Conservation (phyloP, 164 flowering plant species). For the Umbilicus rupestris region DNA sequence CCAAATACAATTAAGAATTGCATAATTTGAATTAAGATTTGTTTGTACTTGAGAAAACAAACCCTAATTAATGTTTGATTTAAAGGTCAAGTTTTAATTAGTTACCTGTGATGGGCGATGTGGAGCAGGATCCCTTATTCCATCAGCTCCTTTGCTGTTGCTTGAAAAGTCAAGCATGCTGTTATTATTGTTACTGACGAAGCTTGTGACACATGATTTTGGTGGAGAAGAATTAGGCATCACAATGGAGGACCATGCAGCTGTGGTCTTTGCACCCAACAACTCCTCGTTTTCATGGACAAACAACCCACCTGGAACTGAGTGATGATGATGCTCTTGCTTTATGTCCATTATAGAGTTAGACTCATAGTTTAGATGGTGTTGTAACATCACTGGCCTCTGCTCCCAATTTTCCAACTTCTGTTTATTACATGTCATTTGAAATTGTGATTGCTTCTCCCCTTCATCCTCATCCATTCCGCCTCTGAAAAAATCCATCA, state of each 20-base stretch:
- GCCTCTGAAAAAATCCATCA: neutral
- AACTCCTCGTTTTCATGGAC: conserved; percentile 33
- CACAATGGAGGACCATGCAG: conserved; percentile 36
- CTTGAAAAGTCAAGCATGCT: conserved; percentile 54
- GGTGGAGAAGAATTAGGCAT: conserved; percentile 42
- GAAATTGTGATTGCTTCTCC: conserved; percentile 17
- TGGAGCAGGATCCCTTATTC: conserved; percentile 28
- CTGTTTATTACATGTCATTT: conserved; percentile 20
- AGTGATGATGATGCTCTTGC: conserved; percentile 36
- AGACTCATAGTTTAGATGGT: conserved; percentile 15
- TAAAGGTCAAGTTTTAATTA: neutral
- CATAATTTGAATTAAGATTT: neutral
- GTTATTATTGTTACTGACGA: conserved; percentile 26
- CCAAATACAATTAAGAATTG: neutral
- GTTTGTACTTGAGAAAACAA: neutral
- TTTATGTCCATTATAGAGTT: conserved; percentile 34
- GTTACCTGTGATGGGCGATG: conserved; percentile 65
- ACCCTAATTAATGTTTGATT: neutral
- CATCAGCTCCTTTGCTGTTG: conserved; percentile 18
- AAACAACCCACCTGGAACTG: conserved; percentile 21
- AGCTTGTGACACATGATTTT: conserved; percentile 55
- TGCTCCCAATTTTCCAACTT: conserved; percentile 65
- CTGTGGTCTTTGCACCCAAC: conserved; percentile 21
- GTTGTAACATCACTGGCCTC: conserved; percentile 35
- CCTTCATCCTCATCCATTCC: conserved; percentile 5